Evolutionary conservation across 176 grass and related monocot species (phyloP), one percentile per base, ranked within the genome.

Genomic region (Aegilops sharonensis): DNA sequence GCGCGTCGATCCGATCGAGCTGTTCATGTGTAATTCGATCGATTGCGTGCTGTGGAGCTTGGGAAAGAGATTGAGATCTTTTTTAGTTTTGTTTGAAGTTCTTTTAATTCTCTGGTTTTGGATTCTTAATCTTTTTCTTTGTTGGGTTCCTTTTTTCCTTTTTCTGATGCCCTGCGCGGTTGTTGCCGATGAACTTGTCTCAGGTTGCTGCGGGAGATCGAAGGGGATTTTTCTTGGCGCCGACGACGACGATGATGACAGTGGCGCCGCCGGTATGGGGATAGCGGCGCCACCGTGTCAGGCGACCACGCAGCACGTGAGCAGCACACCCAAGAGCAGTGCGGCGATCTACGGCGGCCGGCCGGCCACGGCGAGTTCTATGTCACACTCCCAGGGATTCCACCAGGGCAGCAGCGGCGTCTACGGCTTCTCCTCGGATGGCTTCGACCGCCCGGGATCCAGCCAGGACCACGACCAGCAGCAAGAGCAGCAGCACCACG

Each of bases 341-440:
- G 29, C 83, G 8, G 75, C 50, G 74, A 75, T 83, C 75, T 30
- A 59, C 83, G 67, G 30, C 86, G 72, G 75, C 34, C 82, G 81
- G 45, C 25, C 84, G 71, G 85, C 81, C 40, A 20, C 77, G 30
- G 81, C 81, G 86, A 78, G 42, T 81, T 91, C 97, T 94, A 99
- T 99, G 97, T 96, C 97, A 89, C 91, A 95, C 91, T 95, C 96
- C 79, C 92, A 94, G 83, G 92, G 94, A 59, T 99, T 99, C 94
- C 94, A 92, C 78, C 92, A 93, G 76, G 88, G 79, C 85, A 89
- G 85, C 84, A n/a, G 86, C 87, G 91, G 91, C 86, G 84, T 89
- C 86, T 95, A 89, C 84, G 82, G 89, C 84, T 95, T 91, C 86
- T 90, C 93, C 85, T 83, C 87, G 17, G 89, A 87, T 87, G 89